phyloP scores from a whole-genome alignment of 495 filamentous ascomycete genomes.

The Lentithecium fluviatile region DNA sequence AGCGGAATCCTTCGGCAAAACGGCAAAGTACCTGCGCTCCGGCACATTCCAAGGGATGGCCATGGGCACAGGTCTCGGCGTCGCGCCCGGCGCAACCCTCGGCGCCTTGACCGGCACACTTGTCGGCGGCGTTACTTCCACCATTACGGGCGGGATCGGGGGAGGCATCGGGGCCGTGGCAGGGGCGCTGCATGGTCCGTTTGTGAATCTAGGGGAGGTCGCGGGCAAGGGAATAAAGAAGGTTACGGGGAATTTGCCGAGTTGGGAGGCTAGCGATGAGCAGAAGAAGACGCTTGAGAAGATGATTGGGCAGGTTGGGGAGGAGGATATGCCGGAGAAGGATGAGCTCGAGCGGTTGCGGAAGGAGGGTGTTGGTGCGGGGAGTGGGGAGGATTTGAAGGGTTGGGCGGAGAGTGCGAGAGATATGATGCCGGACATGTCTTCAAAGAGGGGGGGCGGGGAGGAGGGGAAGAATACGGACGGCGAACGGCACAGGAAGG shows the following conservation, averaged over 20 bases:
- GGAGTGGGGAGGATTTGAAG: too few relatives aligned
- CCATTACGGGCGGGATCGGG: constrained; percentile 31
- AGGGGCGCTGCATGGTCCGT: constrained; percentile 30
- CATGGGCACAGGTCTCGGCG: constrained; percentile 27
- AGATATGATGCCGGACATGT: too few relatives aligned
- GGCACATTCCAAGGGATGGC: constrained; percentile 34
- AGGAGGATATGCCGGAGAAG: constrained; percentile 23
- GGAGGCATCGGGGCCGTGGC: constrained; percentile 23
- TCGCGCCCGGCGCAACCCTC: constrained; percentile 19
- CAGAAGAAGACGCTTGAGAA: constrained; percentile 36
- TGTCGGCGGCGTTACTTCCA: constrained; percentile 28
- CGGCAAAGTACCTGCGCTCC: constrained; percentile 34
- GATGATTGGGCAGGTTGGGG: constrained; percentile 27
- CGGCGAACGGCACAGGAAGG: too few relatives aligned
- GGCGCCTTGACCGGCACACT: constrained; percentile 36
- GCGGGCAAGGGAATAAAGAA: constrained; percentile 20
- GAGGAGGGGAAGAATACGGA: too few relatives aligned
- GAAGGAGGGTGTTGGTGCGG: too few relatives aligned
- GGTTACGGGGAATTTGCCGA: constrained; percentile 32
- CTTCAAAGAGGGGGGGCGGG: too few relatives aligned
- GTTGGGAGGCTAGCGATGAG: constrained; percentile 32
- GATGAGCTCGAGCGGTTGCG: constrained; percentile 29
- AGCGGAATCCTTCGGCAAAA: constrained; percentile 37
- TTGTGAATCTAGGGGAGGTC: constrained; percentile 31
- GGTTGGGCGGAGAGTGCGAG: too few relatives aligned